Percentiles rank a stretch among this genome's conserved stretches.
These are phyloP conservation scores for Pichia sp. DNA, from an alignment of 1,139 yeast species.

Conservation along the genomic window DNA sequence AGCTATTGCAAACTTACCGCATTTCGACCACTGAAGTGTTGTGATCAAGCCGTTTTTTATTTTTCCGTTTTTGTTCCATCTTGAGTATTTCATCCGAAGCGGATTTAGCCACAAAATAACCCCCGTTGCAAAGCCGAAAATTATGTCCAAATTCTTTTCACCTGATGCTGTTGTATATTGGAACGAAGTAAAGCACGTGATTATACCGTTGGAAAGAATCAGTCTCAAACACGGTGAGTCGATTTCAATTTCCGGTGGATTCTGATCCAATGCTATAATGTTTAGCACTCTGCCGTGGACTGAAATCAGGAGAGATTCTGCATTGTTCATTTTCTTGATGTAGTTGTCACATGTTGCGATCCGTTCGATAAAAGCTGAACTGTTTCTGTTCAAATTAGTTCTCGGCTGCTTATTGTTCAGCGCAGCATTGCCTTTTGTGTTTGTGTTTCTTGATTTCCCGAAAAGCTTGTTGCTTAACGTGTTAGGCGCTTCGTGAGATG, in stretches of 20 bases:
- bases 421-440: neutral
- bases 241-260: constrained; percentile 29
- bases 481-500: neutral
- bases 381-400: constrained; percentile 26
- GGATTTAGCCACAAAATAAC: constrained; percentile 57
- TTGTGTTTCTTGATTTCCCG: constrained; percentile 8
- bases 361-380: constrained; percentile 31
- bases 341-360: constrained; percentile 28
- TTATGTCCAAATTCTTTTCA: constrained; percentile 41
- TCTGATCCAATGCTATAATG: constrained; percentile 26
- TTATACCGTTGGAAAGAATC: constrained; percentile 24
- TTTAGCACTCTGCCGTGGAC: constrained; percentile 33
- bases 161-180: constrained; percentile 25
- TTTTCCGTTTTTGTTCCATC: constrained; percentile 46
- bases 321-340: constrained; percentile 25
- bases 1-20: constrained; percentile 29
- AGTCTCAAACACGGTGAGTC: constrained; percentile 31
- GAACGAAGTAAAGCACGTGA: constrained; percentile 28
- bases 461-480: constrained; percentile 16
- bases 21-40: constrained; percentile 30
- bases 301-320: constrained; percentile 25
- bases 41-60: constrained; percentile 34
- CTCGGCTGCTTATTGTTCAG: constrained; percentile 26
- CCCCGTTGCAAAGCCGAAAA: constrained; percentile 49
- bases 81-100: constrained; percentile 40